These are phyloP conservation scores for Candida jianshihensis DNA, from an alignment of 805 yeast species.

Conservation along the genomic window DNA sequence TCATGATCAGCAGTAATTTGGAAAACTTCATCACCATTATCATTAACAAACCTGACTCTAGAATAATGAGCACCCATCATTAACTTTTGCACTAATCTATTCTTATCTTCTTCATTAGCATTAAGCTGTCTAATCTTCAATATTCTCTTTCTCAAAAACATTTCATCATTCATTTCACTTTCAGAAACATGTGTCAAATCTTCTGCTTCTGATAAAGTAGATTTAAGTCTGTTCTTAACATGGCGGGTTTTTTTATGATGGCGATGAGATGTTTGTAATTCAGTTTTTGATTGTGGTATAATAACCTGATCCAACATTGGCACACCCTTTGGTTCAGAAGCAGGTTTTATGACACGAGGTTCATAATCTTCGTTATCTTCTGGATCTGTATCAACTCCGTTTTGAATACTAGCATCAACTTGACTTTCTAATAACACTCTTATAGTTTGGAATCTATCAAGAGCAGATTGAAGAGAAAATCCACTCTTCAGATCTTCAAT, in stretches of 20 bases:
- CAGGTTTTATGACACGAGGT: constrained; percentile 47
- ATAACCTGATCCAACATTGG: constrained; percentile 48
- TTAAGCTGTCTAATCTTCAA: constrained; percentile 26
- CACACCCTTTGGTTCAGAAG: constrained; percentile 38
- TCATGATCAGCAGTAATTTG: constrained; percentile 17
- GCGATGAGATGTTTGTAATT: constrained; percentile 16
- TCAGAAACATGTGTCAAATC: constrained; percentile 12
- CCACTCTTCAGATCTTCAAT: constrained; percentile 36
- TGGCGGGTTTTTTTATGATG: not conserved
- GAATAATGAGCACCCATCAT: constrained; percentile 65
- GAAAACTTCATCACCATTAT: constrained; percentile 19
- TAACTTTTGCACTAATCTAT: constrained; percentile 44
- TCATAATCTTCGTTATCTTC: constrained; percentile 42
- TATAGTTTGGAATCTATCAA: constrained; percentile 41
- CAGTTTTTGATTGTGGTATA: constrained; percentile 38
- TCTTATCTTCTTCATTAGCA: constrained; percentile 18
- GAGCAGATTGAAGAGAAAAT: constrained; percentile 41
- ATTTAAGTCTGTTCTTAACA: not conserved
- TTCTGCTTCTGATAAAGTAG: constrained; percentile 9
- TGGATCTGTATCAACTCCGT: constrained; percentile 21
- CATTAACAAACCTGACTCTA: constrained; percentile 31
- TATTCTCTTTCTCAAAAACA: constrained; percentile 41
- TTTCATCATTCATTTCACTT: constrained; percentile 18
- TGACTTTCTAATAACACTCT: constrained; percentile 24
- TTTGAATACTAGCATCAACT: constrained; percentile 25